Percentiles rank a stretch among this genome's conserved stretches.
Evolutionary conservation across 768 basidiomycete genomes (phyloP).

Genomic region (Cubamyces lactineus): DNA sequence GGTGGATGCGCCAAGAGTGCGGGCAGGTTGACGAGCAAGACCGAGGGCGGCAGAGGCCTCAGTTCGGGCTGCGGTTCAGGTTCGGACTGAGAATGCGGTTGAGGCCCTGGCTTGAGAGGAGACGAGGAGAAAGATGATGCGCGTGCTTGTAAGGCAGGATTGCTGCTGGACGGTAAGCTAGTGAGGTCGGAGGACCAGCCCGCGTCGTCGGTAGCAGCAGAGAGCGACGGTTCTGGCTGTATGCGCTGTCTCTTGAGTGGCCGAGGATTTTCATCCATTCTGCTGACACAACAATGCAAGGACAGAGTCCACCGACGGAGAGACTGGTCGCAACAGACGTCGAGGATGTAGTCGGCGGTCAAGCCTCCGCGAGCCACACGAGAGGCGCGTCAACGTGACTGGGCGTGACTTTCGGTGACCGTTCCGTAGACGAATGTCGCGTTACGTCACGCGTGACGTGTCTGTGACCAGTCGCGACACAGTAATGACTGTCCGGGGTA

Average conservation of each 20-base stretch:
- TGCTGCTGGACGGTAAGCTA: constrained; percentile 11
- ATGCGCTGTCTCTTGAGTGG: constrained; percentile 23
- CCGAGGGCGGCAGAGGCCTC: constrained; percentile 43
- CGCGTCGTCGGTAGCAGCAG: background rate
- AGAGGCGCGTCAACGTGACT: background rate
- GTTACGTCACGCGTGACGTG: background rate
- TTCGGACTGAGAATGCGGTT: background rate
- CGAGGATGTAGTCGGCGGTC: background rate
- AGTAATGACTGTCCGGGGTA: no score
- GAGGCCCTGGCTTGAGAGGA: background rate
- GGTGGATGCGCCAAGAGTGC: constrained; percentile 66
- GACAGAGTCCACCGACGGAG: background rate
- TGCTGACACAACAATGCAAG: no score
- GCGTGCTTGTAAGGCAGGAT: background rate
- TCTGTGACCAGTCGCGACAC: background rate
- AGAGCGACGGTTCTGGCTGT: constrained; percentile 11
- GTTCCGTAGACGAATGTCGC: background rate
- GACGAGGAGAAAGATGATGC: background rate
- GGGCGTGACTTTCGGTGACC: background rate
- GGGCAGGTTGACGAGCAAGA: constrained; percentile 66
- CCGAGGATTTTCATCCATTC: constrained; percentile 12
- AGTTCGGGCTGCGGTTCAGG: constrained; percentile 22
- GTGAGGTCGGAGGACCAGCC: constrained; percentile 15
- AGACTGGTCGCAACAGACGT: background rate
- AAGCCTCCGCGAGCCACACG: constrained; percentile 4